Evolutionary conservation across 371 early-diverging fungal species (phyloP).

Genomic region (Zancudomyces culisetae): DNA sequence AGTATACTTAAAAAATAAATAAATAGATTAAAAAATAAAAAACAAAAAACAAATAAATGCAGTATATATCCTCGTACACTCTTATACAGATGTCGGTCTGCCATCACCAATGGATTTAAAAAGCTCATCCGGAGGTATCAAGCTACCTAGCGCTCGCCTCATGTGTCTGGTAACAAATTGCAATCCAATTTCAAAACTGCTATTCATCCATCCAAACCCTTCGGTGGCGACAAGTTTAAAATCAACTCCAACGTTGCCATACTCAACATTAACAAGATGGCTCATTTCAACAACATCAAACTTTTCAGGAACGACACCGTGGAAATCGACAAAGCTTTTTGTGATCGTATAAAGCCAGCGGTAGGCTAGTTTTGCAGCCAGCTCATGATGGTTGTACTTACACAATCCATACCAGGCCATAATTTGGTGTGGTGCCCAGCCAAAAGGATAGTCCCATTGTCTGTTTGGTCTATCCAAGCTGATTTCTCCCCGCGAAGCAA

Average conservation of each 20-base stretch:
- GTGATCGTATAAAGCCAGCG: slow-evolving; percentile 91
- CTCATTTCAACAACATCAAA: slow-evolving; percentile 86
- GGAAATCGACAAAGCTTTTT: slow-evolving; percentile 85
- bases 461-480: slow-evolving; percentile 70
- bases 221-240: slow-evolving; percentile 87
- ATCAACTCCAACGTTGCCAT: slow-evolving; percentile 83
- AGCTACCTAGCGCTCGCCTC: slow-evolving; percentile 66
- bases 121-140: slow-evolving; percentile 51
- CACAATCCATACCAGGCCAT: slow-evolving; percentile 81
- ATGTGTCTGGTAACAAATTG: slow-evolving; percentile 44
- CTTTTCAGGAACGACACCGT: slow-evolving; percentile 93
- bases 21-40: too few relatives aligned
- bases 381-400: slow-evolving; percentile 57
- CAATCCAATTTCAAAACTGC: slow-evolving; percentile 69
- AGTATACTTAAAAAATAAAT: too few relatives aligned
- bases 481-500: slow-evolving; percentile 57
- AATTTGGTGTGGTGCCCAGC: slow-evolving; percentile 97
- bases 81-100: too few relatives aligned
- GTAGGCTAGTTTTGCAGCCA: slow-evolving; percentile 67
- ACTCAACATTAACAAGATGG: slow-evolving; percentile 82
- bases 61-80: too few relatives aligned
- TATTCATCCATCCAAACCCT: slow-evolving; percentile 98
- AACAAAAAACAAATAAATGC: too few relatives aligned
- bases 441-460: slow-evolving; percentile 91
- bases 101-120: too few relatives aligned